Evolutionary conservation across 352 stramenopile genomes (phyloP), one percentile per base, ranked within the genome.

Genomic region (Phytopythium kandeliae): DNA sequence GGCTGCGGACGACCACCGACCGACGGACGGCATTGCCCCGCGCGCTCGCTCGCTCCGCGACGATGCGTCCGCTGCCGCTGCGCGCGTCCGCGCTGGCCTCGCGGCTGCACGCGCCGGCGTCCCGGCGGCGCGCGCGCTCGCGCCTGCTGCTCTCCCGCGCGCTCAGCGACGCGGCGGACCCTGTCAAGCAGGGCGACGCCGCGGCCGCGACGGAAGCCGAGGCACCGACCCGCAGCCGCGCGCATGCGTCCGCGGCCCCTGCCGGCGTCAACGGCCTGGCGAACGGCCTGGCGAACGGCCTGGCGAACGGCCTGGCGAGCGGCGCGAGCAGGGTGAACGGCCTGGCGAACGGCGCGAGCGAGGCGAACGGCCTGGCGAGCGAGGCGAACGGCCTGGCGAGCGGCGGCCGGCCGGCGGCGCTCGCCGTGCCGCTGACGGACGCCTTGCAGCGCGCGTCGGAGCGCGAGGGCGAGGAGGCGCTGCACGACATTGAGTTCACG

Each of bases 401-500:
- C 36, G n/a, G n/a, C 38, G 15, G 11, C 37, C 19, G 21, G 3
- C 21, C 25, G 38, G 19, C 38, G 21, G 21, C 38, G 21, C 16
- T 45, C 21, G 19, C 16, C 21, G 21, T 30, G 12, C 38, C 38
- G 38, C 38, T 45, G 38, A 12, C 40, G 21, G 7, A 12, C 24
- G 40, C 58, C 16, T 30, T 46, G 4, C n/a, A 45, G 16, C 17
- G 43, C 17, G 19, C 41, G 34, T 47, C 63, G 49, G 45, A 37
- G 47, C 34, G 51, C 16, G 40, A 56, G 8, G 21, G 31, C 24
- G 21, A 28, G 12, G 41, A 46, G 30, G 38, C 34, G 25, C 49
- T 62, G 21, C 55, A 66, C 45, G 80, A 91, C 61, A 59, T 89
- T 6, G 69, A 84, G 16, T 90, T 85, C 57, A 88, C 73, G 17